Conservation (phyloP, 2,329 filamentous ascomycete species). For the Colletotrichum siamense region DNA sequence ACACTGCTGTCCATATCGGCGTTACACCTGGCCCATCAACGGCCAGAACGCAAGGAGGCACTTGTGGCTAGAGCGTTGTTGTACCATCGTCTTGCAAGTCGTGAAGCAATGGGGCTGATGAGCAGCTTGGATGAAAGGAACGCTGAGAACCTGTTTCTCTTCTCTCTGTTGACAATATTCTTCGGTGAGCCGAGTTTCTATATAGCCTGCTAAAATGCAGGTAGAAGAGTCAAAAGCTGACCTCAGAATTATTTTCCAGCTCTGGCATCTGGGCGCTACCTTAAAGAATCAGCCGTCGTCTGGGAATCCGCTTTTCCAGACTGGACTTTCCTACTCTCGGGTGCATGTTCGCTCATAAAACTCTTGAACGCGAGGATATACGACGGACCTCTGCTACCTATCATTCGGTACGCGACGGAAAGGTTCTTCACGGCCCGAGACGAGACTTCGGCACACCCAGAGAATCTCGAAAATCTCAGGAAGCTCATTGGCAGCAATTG, state of each 20-base stretch:
- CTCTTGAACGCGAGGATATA: conserved; percentile 22
- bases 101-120: conserved; percentile 23
- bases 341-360: conserved; percentile 30
- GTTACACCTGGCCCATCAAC: conserved; percentile 51
- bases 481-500: conserved; percentile 16
- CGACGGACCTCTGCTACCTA: conserved; percentile 14
- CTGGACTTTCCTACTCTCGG: conserved; percentile 35
- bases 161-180: conserved; percentile 37
- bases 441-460: neutral
- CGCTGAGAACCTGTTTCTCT: conserved; percentile 29
- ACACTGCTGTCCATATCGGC: conserved; percentile 54
- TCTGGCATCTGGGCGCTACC: conserved; percentile 32
- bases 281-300: conserved; percentile 32
- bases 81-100: conserved; percentile 18
- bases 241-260: neutral
- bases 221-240: neutral
- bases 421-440: conserved; percentile 24
- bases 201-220: neutral
- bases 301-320: conserved; percentile 31
- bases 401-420: conserved; percentile 26
- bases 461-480: conserved; percentile 22
- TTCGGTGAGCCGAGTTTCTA: conserved; percentile 26
- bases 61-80: conserved; percentile 33
- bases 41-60: conserved; percentile 37
- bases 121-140: conserved; percentile 21